Base-by-base conservation (phyloP, 2,329 filamentous ascomycete species). In the Aureobasidium melanogenum region DNA sequence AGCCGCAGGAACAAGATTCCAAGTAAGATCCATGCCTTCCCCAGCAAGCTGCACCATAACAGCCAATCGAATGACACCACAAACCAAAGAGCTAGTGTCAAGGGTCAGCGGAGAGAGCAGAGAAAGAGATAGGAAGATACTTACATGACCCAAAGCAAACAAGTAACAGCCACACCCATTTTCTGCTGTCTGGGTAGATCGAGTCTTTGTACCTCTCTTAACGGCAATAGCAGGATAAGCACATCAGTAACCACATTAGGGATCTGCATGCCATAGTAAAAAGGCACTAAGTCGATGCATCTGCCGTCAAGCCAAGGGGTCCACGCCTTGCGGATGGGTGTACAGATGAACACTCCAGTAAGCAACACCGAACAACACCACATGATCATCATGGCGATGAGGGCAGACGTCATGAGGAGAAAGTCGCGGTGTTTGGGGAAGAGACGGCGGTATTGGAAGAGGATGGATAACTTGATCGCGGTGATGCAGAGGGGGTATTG, bases 211-310 rank as follows among this genome's bases (percentile, higher is more conserved):
- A 64, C 55, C 43, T 66, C 62, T 4, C 58, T 17, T 6, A 64
- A 48, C 0, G 64, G 63, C n/a, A 64, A 32, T 9, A 66, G 19
- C 39, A 66, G 30, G n/a, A 66, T 63, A 2, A 63, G 19, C 3
- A 65, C 4, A 36, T 66, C 64, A 0, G 64, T 66, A 2, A 65
- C 19, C 22, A 66, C 63, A 34, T 64, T 66, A 12, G 64, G 64
- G 10, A 66, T 64, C 55, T 66, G 64, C 34, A 66, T 48, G 56
- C 64, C 64, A 38, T 66, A 66, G 50, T 66, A 66, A n/a, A 63
- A 66, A 1, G 56, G 39, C 10, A 52, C 55, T 12, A 66, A 54
- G 6, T 56, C 32, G 8, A 64, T 62, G 47, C 64, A 66, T 14
- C 14, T 43, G 50, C 59, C 59, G 6, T 22, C 5, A 0, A 48